Conservation (phyloP, 768 basidiomycete genomes). For the Hydnomerulius pinastri region DNA sequence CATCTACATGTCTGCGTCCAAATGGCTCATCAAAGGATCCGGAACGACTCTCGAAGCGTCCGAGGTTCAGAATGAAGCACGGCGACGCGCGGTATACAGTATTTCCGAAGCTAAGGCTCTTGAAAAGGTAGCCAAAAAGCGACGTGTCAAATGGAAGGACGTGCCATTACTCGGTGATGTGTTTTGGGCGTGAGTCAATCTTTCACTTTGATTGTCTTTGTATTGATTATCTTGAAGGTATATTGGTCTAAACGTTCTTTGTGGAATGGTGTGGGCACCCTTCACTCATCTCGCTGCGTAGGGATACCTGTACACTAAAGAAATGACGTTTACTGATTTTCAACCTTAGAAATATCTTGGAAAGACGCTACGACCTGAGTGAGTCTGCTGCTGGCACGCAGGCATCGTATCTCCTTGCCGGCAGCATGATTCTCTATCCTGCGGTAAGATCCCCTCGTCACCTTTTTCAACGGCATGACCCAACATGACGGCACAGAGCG, state of each 20-base stretch:
- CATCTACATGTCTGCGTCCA: slow-evolving; percentile 62
- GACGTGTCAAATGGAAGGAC: slow-evolving; percentile 58
- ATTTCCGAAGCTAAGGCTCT: slow-evolving; percentile 63
- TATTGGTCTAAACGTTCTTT: slow-evolving; percentile 73
- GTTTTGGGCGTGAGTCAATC: slow-evolving; percentile 67
- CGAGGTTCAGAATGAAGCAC: slow-evolving; percentile 60
- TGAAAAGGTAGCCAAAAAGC: slow-evolving; percentile 66
- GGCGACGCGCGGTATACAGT: slow-evolving; percentile 42
- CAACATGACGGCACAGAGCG: slow-evolving; percentile 44
- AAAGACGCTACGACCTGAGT: slow-evolving; percentile 60
- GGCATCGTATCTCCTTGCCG: slow-evolving; percentile 72
- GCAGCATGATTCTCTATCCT: slow-evolving; percentile 71
- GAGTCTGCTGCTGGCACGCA: slow-evolving; percentile 62
- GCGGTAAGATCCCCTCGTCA: slow-evolving; percentile 43
- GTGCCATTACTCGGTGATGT: slow-evolving; percentile 71
- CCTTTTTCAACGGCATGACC: neutral
- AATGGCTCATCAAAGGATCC: slow-evolving; percentile 61
- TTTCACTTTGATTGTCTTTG: neutral
- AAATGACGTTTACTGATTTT: slow-evolving; percentile 3
- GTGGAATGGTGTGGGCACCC: slow-evolving; percentile 76
- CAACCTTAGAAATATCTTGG: slow-evolving; percentile 63
- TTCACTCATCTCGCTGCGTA: slow-evolving; percentile 78
- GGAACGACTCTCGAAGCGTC: slow-evolving; percentile 66
- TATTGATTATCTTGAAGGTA: slow-evolving; percentile 46
- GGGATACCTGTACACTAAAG: slow-evolving; percentile 27